Evolutionary conservation across 1,284 basidiomycete species (phyloP), one percentile per base, ranked within the genome.

Genomic region (Ceratobasidium sp.): DNA sequence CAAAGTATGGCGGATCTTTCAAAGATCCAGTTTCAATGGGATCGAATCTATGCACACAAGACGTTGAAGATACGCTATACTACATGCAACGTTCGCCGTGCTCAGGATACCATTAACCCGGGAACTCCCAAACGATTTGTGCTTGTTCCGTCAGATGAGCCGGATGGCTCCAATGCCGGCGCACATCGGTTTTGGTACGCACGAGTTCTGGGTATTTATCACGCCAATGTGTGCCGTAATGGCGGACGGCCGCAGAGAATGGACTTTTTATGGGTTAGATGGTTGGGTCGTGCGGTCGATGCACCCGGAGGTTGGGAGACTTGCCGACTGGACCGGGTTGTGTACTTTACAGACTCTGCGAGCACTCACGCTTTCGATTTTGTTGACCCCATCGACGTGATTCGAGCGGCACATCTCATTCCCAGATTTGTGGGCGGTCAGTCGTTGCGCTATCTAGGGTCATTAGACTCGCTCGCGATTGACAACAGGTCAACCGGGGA

Each of bases 291-390:
- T 1, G 73, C 73, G 27, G 38, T 27, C 3, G 65, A 29, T 5
- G 70, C 40, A 27, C 70, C 67, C 4, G 69, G 62, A 7, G 75
- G 76, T 0, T 75, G 71, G 42, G 34, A 69, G 1, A 53, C 34
- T 5, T 53, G 62, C 12, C 73, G 74, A 0, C 70, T 75, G 1
- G 71, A 76, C 12, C 76, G 77, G 29, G 47, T 82, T 1, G 76
- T 75, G 0, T 82, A 81, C 72, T 72, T 81, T 6, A 56, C 69
- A 6, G 70, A 72, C 34, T 40, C 49, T 1, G 49, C 52, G 2
- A 17, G 31, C 12, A 25, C 20, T 27, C 34, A 65, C 15, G 76
- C 80, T 0, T 84, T 82, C 73, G 78, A 80, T 6, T 83, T 83
- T 70, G 67, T 83, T 3, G 77, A 82, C 71, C 82, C 81, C 0